Percentiles rank a stretch among this genome's conserved stretches.
Evolutionary conservation across 2,329 filamentous ascomycete species (phyloP).

Genomic region (Apiospora pterosperma): DNA sequence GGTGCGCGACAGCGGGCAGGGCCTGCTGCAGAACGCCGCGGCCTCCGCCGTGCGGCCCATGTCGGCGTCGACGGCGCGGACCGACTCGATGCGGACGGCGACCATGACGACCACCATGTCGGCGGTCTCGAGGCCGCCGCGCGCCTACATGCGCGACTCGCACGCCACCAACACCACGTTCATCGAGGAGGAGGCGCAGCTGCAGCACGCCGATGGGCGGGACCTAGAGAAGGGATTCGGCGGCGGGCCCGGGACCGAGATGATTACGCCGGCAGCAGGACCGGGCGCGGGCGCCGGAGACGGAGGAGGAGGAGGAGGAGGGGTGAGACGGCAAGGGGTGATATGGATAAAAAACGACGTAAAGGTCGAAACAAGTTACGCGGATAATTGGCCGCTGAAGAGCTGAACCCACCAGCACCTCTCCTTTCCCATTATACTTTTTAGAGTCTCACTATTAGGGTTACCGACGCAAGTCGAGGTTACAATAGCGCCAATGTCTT

Average conservation of each 20-base stretch:
- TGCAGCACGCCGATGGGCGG: neutral
- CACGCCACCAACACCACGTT: neutral
- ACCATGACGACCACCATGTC: neutral
- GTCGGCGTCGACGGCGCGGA: conserved; percentile 20
- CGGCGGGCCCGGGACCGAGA: too few species aligned
- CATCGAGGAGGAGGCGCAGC: neutral
- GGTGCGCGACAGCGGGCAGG: conserved; percentile 27
- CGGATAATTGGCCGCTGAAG: conserved; percentile 23
- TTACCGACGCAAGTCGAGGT: conserved; percentile 4
- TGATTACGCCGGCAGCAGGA: neutral
- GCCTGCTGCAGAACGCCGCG: conserved; percentile 14
- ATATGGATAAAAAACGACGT: conserved; percentile 30
- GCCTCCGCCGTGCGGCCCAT: conserved; percentile 8
- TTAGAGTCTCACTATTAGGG: neutral
- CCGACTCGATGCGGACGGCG: conserved; percentile 3
- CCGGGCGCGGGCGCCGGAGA: neutral
- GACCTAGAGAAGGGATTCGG: neutral
- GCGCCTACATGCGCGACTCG: neutral
- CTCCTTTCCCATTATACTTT: neutral
- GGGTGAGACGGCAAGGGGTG: conserved; percentile 9
- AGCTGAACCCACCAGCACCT: conserved; percentile 6
- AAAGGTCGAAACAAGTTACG: conserved; percentile 17
- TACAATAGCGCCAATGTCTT: neutral
- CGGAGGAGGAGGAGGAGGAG: neutral
- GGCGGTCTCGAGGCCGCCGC: conserved; percentile 7